Base-by-base conservation (phyloP, 2,329 filamentous ascomycete species). In the Colletotrichum chrysophilum region DNA sequence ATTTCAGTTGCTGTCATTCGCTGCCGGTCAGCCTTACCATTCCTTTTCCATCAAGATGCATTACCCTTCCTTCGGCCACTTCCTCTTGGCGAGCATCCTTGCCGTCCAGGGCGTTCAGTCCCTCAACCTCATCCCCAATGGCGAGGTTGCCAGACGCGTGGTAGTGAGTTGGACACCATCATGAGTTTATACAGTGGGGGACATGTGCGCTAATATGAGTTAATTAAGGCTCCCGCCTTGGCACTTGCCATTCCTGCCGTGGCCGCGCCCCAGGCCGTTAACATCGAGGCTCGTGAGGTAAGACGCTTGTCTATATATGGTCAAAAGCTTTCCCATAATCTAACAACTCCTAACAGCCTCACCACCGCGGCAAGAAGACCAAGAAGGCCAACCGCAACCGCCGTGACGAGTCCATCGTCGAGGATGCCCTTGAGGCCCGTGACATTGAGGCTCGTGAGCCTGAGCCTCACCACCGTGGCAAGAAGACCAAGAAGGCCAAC, bases 391-490 rank as follows among this genome's bases (percentile, higher is more conserved):
- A 74, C 58, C 60, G 70, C 26, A 55, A 48, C 66, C 52, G 48
- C 60, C 71, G 71, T 26, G 61, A 76, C 9, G 71, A 56, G 60
- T 61, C 52, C 7, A 43, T 38, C 32, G 70, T 21, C 21, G 70
- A 72, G 4, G 43, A 71, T 14, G 69, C 62, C 26, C 52, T 79
- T n/a, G 78, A 79, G 26, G 52, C 77, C 21, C 78, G 77, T 24
- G 77, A 79, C 32, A 32, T 78, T 2, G 77, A 78, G 26, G 52
- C 77, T 28, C 78, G 77, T n/a, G 77, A 79, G 13, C 24, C 26
- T 60, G 24, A 28, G 60, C 78, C 77, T 36, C 75, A 78, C 21
- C 75, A 77, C 70, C 52, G 58, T 5, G 73, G 65, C 62, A 77
- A 77, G 70, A 77, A 74, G 65, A 76, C 71, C 21, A 74, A 71